Conservation (phyloP, 2,329 filamentous ascomycete genomes). For the Neoscytalidium dimidiatum region DNA sequence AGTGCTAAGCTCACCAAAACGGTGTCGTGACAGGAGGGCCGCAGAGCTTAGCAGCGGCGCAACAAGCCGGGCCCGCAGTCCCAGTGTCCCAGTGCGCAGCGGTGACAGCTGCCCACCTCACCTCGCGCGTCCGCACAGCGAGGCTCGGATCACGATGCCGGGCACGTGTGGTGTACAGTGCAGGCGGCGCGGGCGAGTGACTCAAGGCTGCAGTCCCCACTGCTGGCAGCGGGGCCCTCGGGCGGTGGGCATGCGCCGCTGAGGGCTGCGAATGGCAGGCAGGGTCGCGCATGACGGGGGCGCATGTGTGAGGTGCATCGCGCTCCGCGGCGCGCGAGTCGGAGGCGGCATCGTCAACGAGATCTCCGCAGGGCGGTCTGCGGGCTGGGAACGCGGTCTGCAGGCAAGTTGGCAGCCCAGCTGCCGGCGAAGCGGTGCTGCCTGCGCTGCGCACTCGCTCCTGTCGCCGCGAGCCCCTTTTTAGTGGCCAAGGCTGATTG, state of each 20-base stretch:
- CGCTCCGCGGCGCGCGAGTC: neutral
- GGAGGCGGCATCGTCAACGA: neutral
- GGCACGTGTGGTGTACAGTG: conserved; percentile 2
- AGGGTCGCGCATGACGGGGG: conserved; percentile 1
- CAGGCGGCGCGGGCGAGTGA: neutral
- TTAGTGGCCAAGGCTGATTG: conserved; percentile 16
- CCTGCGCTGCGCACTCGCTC: neutral
- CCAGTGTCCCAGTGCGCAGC: too few relatives aligned
- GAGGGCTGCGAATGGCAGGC: conserved; percentile 1
- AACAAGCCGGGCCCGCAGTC: neutral
- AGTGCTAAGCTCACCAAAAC: neutral
- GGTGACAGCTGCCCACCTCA: neutral
- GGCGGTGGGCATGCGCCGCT: conserved; percentile 4
- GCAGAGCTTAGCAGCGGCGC: neutral
- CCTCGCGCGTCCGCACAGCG: neutral
- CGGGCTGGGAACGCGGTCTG: neutral
- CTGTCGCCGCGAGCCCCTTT: conserved; percentile 11
- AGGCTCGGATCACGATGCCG: conserved; percentile 2
- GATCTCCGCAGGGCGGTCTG: conserved; percentile 13
- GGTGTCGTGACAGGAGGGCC: neutral
- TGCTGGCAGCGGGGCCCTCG: neutral
- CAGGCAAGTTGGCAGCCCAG: neutral
- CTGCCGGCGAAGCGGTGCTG: neutral
- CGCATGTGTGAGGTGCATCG: neutral
- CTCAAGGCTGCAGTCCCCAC: neutral